Evolutionary conservation across 441 rosid species (phyloP).

Genomic region (Pelargonium citronellum): DNA sequence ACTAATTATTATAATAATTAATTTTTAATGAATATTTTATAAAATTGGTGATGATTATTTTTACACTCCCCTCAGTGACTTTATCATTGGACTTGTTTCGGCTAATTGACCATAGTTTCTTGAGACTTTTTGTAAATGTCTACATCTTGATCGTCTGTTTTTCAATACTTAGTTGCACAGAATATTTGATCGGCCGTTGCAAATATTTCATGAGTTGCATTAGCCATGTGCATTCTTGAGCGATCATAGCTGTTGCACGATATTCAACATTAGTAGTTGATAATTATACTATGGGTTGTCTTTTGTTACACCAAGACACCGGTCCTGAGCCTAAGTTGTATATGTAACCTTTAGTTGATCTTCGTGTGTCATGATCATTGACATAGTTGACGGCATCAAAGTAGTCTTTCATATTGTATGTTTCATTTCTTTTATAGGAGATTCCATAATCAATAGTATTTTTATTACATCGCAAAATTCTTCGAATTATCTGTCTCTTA

Average conservation of each 20-base stretch:
- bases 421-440: neutral
- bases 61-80: no score
- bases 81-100: no score
- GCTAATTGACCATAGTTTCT: no score
- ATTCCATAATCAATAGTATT: conserved; percentile 10
- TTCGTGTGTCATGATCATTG: neutral
- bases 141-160: no score
- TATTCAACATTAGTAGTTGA: neutral
- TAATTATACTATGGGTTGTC: neutral
- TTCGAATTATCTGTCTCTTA: no score
- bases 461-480: no score
- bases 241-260: conserved; percentile 5
- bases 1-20: no score
- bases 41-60: no score
- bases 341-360: conserved; percentile 7
- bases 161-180: no score
- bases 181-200: no score
- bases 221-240: conserved; percentile 8
- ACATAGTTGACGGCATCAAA: conserved; percentile 16
- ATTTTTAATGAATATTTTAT: no score
- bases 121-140: no score
- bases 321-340: neutral
- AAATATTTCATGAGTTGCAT: neutral
- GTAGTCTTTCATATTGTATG: neutral
- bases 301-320: conserved; percentile 12